Evolutionary conservation across 1,284 basidiomycete genomes (phyloP).

Genomic region (Puccinia triticina): DNA sequence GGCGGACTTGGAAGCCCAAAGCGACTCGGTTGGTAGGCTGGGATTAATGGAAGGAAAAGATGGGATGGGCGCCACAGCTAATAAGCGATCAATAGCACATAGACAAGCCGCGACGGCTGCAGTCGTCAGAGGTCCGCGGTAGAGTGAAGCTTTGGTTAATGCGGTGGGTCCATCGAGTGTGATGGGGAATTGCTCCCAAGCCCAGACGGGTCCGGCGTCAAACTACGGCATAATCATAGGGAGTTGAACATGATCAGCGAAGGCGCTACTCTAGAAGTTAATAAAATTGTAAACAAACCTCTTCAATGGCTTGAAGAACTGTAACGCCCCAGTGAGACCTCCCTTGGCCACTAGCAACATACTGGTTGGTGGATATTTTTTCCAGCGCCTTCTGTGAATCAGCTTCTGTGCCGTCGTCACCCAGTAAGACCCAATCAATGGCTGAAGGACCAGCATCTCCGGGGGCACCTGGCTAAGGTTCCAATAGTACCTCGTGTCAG

Average conservation of each 20-base stretch:
- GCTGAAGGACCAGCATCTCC: slow-evolving; percentile 64
- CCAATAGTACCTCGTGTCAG: neutral
- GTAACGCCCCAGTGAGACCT: slow-evolving; percentile 62
- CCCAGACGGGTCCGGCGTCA: slow-evolving; percentile 64
- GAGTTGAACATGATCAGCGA: neutral
- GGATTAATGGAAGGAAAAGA: slow-evolving; percentile 42
- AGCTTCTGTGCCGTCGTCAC: slow-evolving; percentile 60
- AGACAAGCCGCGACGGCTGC: slow-evolving; percentile 61
- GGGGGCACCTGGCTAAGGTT: slow-evolving; percentile 61
- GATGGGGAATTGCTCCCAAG: slow-evolving; percentile 62
- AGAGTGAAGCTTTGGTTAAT: slow-evolving; percentile 62
- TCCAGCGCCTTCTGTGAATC: slow-evolving; percentile 59
- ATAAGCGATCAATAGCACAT: slow-evolving; percentile 61
- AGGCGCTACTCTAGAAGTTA: neutral
- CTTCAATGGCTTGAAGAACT: slow-evolving; percentile 57
- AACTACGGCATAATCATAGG: slow-evolving; percentile 57
- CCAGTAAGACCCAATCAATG: slow-evolving; percentile 63
- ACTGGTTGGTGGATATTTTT: slow-evolving; percentile 55
- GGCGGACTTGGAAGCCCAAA: slow-evolving; percentile 56
- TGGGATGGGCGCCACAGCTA: slow-evolving; percentile 42
- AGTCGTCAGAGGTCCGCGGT: slow-evolving; percentile 61
- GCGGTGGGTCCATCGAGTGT: slow-evolving; percentile 53
- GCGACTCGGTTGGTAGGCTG: slow-evolving; percentile 5
- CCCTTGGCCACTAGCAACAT: slow-evolving; percentile 52
- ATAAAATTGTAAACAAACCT: slow-evolving; percentile 25